These are phyloP conservation scores for Arthonia radiata DNA, from an alignment of 495 filamentous ascomycete species.

Conservation along the genomic window DNA sequence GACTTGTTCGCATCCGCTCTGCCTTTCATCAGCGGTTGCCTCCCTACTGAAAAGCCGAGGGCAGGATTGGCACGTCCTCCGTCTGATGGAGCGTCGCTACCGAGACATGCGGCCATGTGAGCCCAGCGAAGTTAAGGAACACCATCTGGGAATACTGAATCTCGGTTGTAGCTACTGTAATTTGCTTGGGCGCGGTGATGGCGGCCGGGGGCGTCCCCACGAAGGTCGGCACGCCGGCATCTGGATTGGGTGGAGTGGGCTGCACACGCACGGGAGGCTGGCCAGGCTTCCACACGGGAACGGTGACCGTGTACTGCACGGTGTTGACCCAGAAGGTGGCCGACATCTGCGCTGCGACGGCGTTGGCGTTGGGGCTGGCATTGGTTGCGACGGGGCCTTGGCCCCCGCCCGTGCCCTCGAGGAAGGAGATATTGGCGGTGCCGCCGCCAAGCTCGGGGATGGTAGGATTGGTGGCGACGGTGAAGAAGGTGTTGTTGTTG, in stretches of 20 bases:
- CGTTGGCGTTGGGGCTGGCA: too few species aligned
- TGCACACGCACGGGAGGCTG: slow-evolving; percentile 3
- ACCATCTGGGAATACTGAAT: slow-evolving; percentile 15
- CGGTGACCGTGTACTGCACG: slow-evolving; percentile 6
- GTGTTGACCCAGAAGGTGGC: slow-evolving; percentile 12
- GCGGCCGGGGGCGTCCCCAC: slow-evolving; percentile 5
- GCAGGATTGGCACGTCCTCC: too few species aligned
- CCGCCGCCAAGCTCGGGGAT: slow-evolving; percentile 8
- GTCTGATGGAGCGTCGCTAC: slow-evolving; percentile 12
- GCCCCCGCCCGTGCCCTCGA: slow-evolving; percentile 2
- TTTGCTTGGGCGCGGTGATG: slow-evolving; percentile 7
- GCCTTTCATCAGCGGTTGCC: too few species aligned
- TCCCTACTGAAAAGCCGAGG: too few species aligned
- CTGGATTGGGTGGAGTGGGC: slow-evolving; percentile 1
- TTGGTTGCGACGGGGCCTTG: too few species aligned
- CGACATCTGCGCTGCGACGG: slow-evolving; percentile 7
- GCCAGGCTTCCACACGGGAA: slow-evolving; percentile 4
- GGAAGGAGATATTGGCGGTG: slow-evolving; percentile 12
- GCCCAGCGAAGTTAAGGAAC: slow-evolving; percentile 10
- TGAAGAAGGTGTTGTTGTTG: slow-evolving; percentile 2
- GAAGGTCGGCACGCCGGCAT: slow-evolving; percentile 6
- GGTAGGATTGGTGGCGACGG: slow-evolving; percentile 2
- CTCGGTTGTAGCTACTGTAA: slow-evolving; percentile 6
- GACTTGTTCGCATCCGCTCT: too few species aligned
- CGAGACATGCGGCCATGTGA: slow-evolving; percentile 13